These are phyloP conservation scores for Craspedostauros australis DNA, from an alignment of 108 stramenopile genomes.

Conservation along the genomic window DNA sequence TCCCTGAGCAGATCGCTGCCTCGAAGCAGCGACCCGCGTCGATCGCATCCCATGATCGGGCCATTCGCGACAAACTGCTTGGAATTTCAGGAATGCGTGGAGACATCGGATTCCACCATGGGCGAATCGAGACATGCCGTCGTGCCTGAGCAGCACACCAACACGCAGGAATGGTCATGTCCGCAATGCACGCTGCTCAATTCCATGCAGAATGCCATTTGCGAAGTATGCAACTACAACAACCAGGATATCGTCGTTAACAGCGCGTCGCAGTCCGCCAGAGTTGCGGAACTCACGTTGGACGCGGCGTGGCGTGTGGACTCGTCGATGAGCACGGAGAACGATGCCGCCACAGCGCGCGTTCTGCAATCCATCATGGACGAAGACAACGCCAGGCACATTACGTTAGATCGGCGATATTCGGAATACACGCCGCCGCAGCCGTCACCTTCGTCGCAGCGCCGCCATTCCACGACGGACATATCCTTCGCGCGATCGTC, in stretches of 20 bases:
- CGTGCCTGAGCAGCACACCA: not conserved
- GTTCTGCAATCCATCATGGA: not conserved
- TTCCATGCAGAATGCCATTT: slow-evolving; percentile 4
- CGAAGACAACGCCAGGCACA: not conserved
- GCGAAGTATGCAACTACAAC: slow-evolving; percentile 29
- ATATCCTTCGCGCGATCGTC: slow-evolving; percentile 1
- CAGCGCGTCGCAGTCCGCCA: slow-evolving; percentile 1
- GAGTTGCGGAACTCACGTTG: not conserved
- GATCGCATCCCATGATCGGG: not conserved
- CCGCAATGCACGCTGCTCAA: slow-evolving; percentile 49
- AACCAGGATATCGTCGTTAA: slow-evolving; percentile 11
- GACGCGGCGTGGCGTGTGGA: not conserved
- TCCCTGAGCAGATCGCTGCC: too few relatives aligned
- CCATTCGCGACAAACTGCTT: not conserved
- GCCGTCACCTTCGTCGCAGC: not conserved
- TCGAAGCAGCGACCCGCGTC: not conserved
- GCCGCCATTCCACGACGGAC: not conserved
- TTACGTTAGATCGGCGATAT: not conserved
- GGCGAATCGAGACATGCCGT: not conserved
- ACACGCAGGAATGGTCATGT: slow-evolving; percentile 37
- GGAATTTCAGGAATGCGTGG: not conserved
- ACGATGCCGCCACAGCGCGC: not conserved
- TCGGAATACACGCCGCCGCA: not conserved
- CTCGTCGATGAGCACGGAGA: not conserved
- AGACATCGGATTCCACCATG: not conserved